phyloP scores from a whole-genome alignment of 139 green algal species.

The Closterium sp. region DNA sequence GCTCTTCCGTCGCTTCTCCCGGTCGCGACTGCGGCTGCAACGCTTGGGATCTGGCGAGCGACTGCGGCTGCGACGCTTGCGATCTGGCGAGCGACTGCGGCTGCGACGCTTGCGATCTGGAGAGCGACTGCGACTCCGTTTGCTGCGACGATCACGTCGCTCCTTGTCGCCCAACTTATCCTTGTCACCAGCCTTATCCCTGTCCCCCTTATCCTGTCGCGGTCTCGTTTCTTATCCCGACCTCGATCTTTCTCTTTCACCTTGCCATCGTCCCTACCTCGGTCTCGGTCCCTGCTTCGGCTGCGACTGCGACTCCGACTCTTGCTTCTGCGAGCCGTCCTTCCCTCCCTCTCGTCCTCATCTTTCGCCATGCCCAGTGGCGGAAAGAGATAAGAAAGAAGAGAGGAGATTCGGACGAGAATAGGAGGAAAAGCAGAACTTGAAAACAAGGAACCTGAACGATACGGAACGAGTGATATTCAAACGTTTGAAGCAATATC shows the following conservation, averaged over 20 bases:
- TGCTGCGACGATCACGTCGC: not conserved
- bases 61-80: not conserved
- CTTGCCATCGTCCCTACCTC: not conserved
- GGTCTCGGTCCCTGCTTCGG: not conserved
- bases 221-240: not conserved
- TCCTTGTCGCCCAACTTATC: not conserved
- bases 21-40: conserved; percentile 2
- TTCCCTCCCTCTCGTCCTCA: not conserved
- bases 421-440: not conserved
- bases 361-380: not conserved
- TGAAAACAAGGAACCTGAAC: not conserved
- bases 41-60: not conserved
- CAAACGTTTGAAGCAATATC: not conserved
- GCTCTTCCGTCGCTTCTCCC: conserved; percentile 7
- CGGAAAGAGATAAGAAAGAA: not conserved
- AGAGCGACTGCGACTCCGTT: not conserved
- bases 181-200: not conserved
- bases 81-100: not conserved
- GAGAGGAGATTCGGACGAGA: not conserved
- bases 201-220: not conserved
- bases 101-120: not conserved
- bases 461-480: not conserved
- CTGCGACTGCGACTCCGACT: not conserved
- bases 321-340: not conserved
- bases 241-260: not conserved